phyloP scores from a whole-genome alignment of 148 eudicot genomes.

The Chenopodium album region DNA sequence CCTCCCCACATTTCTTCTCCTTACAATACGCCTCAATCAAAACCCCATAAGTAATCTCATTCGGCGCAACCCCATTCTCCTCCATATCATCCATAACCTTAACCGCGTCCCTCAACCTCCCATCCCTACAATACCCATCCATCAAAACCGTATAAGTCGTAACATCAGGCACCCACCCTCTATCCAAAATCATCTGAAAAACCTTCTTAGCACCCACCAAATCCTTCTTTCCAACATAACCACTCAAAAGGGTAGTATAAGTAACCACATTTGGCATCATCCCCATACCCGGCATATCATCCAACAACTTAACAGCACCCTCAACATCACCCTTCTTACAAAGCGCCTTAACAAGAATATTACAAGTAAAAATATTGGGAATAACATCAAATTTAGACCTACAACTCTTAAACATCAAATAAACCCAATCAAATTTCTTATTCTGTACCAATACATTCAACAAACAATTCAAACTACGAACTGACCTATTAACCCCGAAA shows the following conservation, averaged over 20 bases:
- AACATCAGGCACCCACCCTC: constrained; percentile 84
- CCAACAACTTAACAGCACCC: constrained; percentile 58
- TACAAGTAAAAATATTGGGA: constrained; percentile 73
- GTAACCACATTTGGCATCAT: constrained; percentile 71
- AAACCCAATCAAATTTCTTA: constrained; percentile 55
- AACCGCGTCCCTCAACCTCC: constrained; percentile 62
- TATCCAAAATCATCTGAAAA: constrained; percentile 67
- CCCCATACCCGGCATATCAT: constrained; percentile 80
- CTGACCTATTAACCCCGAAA: constrained; percentile 53
- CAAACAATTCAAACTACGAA: constrained; percentile 69
- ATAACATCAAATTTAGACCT: constrained; percentile 43
- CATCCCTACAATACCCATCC: constrained; percentile 75
- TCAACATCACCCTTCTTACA: constrained; percentile 65
- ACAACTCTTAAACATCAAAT: constrained; percentile 53
- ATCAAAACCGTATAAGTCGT: constrained; percentile 72
- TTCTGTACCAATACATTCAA: constrained; percentile 66
- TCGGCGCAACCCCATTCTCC: constrained; percentile 63
- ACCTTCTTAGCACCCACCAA: constrained; percentile 57
- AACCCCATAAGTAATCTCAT: constrained; percentile 70
- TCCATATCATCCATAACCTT: constrained; percentile 95
- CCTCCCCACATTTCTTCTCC: constrained; percentile 70
- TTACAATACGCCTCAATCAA: constrained; percentile 84
- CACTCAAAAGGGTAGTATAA: constrained; percentile 69
- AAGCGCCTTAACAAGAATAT: constrained; percentile 65
- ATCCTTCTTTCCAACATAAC: constrained; percentile 61